phyloP scores from a whole-genome alignment of 2,329 filamentous ascomycete species.

The Microcyclospora tardicrescens region DNA sequence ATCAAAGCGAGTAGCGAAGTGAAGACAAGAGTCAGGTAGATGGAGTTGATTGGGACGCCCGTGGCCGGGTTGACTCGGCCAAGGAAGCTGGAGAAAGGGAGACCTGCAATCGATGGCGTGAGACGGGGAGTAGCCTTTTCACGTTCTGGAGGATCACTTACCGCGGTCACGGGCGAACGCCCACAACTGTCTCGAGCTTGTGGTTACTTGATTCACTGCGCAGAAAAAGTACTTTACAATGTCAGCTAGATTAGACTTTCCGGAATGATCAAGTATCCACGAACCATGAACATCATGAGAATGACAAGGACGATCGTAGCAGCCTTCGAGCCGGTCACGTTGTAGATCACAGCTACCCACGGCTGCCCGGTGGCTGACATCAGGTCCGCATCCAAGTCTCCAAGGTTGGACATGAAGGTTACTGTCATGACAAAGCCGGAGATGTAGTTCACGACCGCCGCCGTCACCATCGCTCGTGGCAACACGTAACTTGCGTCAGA shows the following conservation, averaged over 20 bases:
- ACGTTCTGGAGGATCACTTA: conserved; percentile 6
- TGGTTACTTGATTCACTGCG: conserved; percentile 17
- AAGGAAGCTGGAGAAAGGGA: conserved; percentile 1
- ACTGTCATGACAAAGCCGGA: not conserved
- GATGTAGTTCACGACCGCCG: conserved; percentile 4
- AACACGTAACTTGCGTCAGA: conserved; percentile 6
- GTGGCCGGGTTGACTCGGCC: conserved; percentile 1
- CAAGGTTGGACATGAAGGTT: not conserved
- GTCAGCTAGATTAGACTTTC: too few relatives aligned
- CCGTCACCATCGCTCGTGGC: conserved; percentile 7
- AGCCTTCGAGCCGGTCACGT: conserved; percentile 1
- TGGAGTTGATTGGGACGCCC: conserved; percentile 9
- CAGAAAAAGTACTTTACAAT: conserved; percentile 12
- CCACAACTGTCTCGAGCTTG: conserved; percentile 7
- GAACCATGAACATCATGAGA: not conserved
- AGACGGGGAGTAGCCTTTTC: conserved; percentile 5
- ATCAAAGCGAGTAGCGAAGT: conserved; percentile 8
- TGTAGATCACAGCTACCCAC: conserved; percentile 11
- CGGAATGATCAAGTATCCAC: not conserved
- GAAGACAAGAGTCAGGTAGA: conserved; percentile 6
- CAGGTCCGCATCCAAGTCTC: conserved; percentile 8
- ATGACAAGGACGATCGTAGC: not conserved
- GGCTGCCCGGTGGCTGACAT: conserved; percentile 13
- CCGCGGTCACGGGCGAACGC: conserved; percentile 10
- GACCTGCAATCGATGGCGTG: not conserved